Evolutionary conservation across 202 grass and related monocot species (phyloP).

Genomic region (Elaeis oleifera): DNA sequence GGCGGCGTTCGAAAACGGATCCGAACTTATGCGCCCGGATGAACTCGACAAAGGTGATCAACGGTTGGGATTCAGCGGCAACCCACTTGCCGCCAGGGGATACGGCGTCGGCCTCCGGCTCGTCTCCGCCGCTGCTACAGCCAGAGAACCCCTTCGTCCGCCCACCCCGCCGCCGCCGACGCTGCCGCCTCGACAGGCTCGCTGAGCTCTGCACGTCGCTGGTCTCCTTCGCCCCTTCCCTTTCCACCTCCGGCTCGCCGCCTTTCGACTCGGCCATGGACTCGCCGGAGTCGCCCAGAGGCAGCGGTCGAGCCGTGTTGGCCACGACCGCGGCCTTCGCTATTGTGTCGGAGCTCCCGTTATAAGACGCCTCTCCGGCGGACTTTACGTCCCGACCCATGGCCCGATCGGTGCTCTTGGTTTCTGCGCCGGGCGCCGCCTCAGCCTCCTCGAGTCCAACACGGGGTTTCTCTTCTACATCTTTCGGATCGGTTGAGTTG

Average conservation of each 20-base stretch:
- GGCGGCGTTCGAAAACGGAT: too few species aligned
- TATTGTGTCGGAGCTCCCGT: background rate
- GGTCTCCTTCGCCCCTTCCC: background rate
- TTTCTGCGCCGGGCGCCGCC: too few species aligned
- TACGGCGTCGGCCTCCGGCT: too few species aligned
- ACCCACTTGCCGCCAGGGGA: too few species aligned
- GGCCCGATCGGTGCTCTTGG: too few species aligned
- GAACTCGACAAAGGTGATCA: too few species aligned
- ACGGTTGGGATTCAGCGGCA: too few species aligned
- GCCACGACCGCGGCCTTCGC: background rate
- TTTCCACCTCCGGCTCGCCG: background rate
- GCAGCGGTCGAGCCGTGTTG: background rate
- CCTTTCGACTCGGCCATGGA: slow-evolving; percentile 10
- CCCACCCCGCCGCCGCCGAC: too few species aligned
- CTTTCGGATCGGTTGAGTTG: slow-evolving; percentile 11
- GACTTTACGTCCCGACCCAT: background rate
- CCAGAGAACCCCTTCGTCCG: too few species aligned
- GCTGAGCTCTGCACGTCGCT: slow-evolving; percentile 21
- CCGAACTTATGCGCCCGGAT: too few species aligned
- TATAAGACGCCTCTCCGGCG: background rate
- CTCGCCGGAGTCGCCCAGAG: background rate
- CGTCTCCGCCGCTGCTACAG: too few species aligned
- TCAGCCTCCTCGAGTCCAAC: too few species aligned
- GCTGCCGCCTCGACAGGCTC: background rate
- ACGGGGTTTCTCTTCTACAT: background rate